These are phyloP conservation scores for Ilex paraguariensis DNA, from an alignment of 305 asterid species.

Conservation along the genomic window DNA sequence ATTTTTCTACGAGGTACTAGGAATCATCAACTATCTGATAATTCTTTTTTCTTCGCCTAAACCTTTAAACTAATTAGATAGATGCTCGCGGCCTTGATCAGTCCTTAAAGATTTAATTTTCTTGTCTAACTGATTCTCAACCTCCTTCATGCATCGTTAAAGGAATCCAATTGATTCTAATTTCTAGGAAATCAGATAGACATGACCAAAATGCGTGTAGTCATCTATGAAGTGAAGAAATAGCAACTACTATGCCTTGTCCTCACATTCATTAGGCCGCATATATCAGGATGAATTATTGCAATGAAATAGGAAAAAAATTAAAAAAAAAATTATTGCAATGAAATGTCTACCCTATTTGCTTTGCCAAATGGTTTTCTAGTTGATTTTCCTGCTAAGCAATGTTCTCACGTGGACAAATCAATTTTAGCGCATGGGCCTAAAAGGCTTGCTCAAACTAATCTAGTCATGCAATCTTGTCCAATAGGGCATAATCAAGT, in stretches of 20 bases:
- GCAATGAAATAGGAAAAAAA: background rate
- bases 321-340: background rate
- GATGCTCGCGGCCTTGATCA: no score
- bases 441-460: background rate
- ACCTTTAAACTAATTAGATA: background rate
- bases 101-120: background rate
- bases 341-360: background rate
- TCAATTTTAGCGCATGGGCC: no score
- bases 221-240: background rate
- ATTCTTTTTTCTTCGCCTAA: background rate
- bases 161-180: background rate
- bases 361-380: no score
- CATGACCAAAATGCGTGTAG: background rate
- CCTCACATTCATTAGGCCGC: background rate
- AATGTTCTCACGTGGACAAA: no score
- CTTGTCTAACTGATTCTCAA: background rate
- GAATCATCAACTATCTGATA: no score
- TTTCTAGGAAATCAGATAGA: background rate
- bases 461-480: background rate
- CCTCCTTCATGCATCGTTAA: background rate
- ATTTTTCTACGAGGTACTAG: no score
- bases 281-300: background rate
- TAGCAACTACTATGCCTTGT: background rate
- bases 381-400: no score
- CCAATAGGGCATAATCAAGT: background rate